Evolutionary conservation across 192 early-diverging fungal genomes (phyloP), one percentile per base, ranked within the genome.

Genomic region (Backusella liffmaniae): DNA sequence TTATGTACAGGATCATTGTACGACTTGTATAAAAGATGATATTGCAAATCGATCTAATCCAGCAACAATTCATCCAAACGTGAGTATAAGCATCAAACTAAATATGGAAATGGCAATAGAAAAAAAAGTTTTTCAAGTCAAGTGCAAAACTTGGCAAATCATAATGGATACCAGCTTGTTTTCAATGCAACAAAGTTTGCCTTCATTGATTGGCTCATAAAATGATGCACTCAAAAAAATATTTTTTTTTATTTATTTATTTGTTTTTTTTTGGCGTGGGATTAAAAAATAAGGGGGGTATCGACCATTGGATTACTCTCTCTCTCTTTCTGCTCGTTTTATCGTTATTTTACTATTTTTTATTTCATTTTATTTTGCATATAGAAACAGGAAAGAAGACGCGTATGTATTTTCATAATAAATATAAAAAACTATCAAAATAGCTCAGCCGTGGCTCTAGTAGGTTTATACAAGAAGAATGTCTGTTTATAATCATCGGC

Each of bases 401-500:
- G 56, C 56, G 56, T 62, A 29, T 23, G 56, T 62, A 62, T 59
- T 56, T 10, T 26, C 29, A 23, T 56, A 23, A 3, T 3, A n/a
- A 56, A n/a, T 10, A 6, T 7, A 56, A 3, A 56, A 23, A 9
- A 10, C 18, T 23, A 23, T 10, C 1, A 32, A 32, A 32, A 32
- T 32, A 8, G 8, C 53, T 26, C 8, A 56, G 23, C 8, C 9
- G 7, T 8, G 37, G 21, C 21, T 21, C 1, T 10, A 23, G 8
- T 23, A 56, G n/a, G 18, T 56, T 56, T 56, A n/a, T 56, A 53
- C 51, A n/a, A n/a, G n/a, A 13, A 44, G 34, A 37, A 83, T 83
- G 82, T 83, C 82, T 35, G 82, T 83, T 12, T 94, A 94, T 81
- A 93, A 91, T 84, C 92, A 94, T 84, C 89, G 93, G 56, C 89